Evolutionary conservation across 306 rosid genomes (phyloP), one percentile per base, ranked within the genome.

Genomic region (Dryas drummondii): DNA sequence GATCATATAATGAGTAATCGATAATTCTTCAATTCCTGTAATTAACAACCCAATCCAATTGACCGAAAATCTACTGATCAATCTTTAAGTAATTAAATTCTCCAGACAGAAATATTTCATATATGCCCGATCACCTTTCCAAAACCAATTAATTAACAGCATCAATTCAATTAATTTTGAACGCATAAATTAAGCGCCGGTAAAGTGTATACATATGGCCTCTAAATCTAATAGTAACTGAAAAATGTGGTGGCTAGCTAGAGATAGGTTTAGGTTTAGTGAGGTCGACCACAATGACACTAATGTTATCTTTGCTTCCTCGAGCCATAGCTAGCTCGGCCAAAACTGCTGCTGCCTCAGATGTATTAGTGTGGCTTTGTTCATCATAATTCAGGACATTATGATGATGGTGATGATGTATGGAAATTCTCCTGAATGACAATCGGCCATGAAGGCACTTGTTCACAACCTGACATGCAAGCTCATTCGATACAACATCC

Each of bases 261-360:
- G 68, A 7, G 51, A 7, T 12, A n/a, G 44, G 74, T 80, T 80
- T 78, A 40, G 68, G 3, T n/a, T 8, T 5, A 8, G 81, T 82
- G 5, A 94, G 87, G 46, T 88, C 91, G 11, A 91, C 90, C 0
- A 91, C 98, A 5, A 94, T 82, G 17, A 88, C 96, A 81, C 97
- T 94, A 1, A 87, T 90, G 90, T 94, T 91, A 75, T 94, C 98
- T 74, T 77, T 83, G 86, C 94, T 87, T 56, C 97, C 97, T 72
- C 86, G 83, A 58, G 97, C 90, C 83, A 90, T 77, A 4, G 98
- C 97, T 37, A 91, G 79, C 63, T 94, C 88, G 2, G 80, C 85
- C 62, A 94, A 82, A 45, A 87, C 71, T 0, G 93, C 64, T 12
- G 97, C 90, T n/a, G 98, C 98, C 77, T 84, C 88, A 0, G 89